Evolutionary conservation across 495 filamentous ascomycete species (phyloP).

Genomic region (Xylaria intraflava): DNA sequence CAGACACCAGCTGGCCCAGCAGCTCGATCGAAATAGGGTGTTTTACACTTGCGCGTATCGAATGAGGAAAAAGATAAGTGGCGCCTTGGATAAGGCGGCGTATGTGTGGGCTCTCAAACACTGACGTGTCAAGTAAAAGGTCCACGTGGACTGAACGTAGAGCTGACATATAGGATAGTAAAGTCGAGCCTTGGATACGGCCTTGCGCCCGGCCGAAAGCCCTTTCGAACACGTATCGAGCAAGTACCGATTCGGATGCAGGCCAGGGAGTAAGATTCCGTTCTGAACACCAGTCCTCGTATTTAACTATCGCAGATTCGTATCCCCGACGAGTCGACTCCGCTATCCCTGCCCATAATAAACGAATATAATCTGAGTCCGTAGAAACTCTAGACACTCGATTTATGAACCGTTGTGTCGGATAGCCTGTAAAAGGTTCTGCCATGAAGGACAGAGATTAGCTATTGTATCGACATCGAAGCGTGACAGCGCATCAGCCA

Average conservation of each 20-base stretch:
- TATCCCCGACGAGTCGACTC: neutral
- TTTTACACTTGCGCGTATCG: neutral
- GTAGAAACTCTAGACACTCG: neutral
- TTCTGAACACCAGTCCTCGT: neutral
- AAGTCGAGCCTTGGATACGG: neutral
- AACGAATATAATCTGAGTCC: neutral
- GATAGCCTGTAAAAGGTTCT: neutral
- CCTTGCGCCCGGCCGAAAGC: neutral
- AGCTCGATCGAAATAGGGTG: neutral
- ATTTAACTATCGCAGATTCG: neutral
- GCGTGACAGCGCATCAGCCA: neutral
- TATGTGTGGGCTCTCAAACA: neutral
- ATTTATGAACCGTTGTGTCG: no score
- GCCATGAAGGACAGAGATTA: neutral
- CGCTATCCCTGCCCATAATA: neutral
- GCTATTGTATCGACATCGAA: neutral
- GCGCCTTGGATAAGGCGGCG: neutral
- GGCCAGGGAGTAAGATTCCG: neutral
- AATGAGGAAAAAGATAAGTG: neutral
- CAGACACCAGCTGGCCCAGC: neutral
- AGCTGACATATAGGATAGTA: neutral
- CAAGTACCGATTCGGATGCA: neutral
- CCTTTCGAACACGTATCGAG: neutral
- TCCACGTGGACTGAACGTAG: neutral
- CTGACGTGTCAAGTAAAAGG: neutral